A percentile compares a stretch with the other conserved stretches of the same genome.
Conservation (phyloP, 2,329 filamentous ascomycete species). For the Fusarium pseudograminearum region DNA sequence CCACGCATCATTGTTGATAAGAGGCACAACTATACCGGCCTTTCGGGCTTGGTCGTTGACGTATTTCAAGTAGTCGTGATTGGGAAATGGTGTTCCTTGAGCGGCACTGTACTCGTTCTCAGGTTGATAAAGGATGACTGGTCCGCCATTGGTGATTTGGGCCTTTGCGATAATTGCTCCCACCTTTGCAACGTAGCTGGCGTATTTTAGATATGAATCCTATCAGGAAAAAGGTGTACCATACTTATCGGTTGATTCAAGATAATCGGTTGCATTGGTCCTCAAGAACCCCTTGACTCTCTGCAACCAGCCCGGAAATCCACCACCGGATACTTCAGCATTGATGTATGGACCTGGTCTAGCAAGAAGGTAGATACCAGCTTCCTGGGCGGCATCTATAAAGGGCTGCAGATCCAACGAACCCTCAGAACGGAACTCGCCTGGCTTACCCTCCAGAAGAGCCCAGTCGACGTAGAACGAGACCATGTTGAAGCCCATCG, state of each 20-base stretch:
- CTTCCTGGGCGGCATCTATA: conserved; percentile 78
- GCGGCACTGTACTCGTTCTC: conserved; percentile 82
- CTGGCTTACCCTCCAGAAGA: conserved; percentile 78
- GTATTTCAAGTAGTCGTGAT: conserved; percentile 76
- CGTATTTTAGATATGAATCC: neutral
- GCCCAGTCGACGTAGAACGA: conserved; percentile 87
- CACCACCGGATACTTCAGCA: conserved; percentile 80
- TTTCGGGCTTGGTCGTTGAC: conserved; percentile 75
- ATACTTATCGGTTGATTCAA: conserved; percentile 75
- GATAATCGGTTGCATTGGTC: conserved; percentile 70
- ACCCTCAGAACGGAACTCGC: conserved; percentile 76
- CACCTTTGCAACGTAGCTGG: conserved; percentile 66
- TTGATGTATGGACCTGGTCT: conserved; percentile 82
- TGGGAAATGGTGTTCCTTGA: conserved; percentile 67
- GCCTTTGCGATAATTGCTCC: conserved; percentile 75
- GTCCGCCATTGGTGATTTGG: conserved; percentile 86
- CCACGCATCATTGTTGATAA: conserved; percentile 80
- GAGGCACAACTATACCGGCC: conserved; percentile 78
- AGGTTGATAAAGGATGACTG: conserved; percentile 81
- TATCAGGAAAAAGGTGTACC: neutral
- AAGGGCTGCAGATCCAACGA: conserved; percentile 80
- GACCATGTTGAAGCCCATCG: conserved; percentile 81
- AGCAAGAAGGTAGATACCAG: conserved; percentile 82
- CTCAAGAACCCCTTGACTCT: conserved; percentile 73
- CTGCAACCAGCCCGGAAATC: conserved; percentile 84